These are phyloP conservation scores for Epichloe coenophiala DNA, from an alignment of 2,329 filamentous ascomycete species.

Conservation along the genomic window DNA sequence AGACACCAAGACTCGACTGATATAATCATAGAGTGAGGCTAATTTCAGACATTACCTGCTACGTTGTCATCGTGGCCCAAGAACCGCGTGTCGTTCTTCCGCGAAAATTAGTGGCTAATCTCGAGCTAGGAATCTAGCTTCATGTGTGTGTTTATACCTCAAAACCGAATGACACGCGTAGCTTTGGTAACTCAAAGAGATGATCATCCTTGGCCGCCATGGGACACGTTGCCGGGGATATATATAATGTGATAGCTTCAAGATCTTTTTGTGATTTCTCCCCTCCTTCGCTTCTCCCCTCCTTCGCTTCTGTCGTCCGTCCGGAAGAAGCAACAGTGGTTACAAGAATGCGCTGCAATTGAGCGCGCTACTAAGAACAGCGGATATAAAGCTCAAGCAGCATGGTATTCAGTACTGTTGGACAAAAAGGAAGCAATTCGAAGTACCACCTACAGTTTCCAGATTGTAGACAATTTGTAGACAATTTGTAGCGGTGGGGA, in stretches of 20 bases:
- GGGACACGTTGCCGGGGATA: neutral
- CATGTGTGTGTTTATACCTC: slow-evolving; percentile 19
- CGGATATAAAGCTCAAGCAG: neutral
- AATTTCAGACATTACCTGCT: slow-evolving; percentile 16
- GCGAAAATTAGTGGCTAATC: neutral
- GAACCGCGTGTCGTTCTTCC: slow-evolving; percentile 26
- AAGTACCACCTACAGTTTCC: too few species aligned
- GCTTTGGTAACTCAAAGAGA: slow-evolving; percentile 33
- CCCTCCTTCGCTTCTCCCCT: too few species aligned
- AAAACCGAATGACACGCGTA: slow-evolving; percentile 32
- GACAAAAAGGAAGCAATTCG: too few species aligned
- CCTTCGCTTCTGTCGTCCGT: neutral
- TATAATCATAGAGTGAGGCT: neutral
- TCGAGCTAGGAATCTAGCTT: neutral
- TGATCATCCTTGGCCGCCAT: slow-evolving; percentile 18
- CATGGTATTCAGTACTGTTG: neutral
- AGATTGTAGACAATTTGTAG: too few species aligned
- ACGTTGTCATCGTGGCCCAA: slow-evolving; percentile 24
- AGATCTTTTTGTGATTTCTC: neutral
- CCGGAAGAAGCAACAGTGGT: neutral
- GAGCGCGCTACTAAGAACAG: too few species aligned
- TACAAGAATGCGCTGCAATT: too few species aligned
- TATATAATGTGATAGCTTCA: neutral
- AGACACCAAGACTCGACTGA: neutral
- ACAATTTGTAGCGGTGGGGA: neutral